Evolutionary conservation across 352 stramenopile genomes (phyloP), one percentile per base, ranked within the genome.

Genomic region (Thraustochytrium sp.): DNA sequence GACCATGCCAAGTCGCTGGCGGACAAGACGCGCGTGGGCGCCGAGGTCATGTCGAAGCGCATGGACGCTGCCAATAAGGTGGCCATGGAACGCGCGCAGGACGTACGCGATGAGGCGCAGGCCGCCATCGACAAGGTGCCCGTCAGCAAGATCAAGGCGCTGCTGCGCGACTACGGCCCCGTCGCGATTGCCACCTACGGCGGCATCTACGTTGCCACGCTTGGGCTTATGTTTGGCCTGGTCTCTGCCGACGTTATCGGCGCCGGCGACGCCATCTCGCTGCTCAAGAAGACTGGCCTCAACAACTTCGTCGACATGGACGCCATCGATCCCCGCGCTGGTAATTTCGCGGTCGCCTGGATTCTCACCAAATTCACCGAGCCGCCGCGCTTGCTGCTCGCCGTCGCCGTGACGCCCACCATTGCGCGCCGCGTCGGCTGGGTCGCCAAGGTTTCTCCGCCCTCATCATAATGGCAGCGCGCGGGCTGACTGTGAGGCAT

Each of bases 311-410:
- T 80, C 8, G 68, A 80, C 68, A 80, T 72, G 44, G 31, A 46
- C n/a, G 13, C 40, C 18, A 53, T 80, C 23, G 46, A 42, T n/a
- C 68, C 68, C 21, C 31, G 40, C 2, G 37, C 37, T 16, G 68
- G 68, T 11, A 80, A 85, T 26, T 85, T 85, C 51, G 75, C 82
- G 26, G 29, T 59, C 31, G 82, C 82, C 4, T 85, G 82, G 82
- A 59, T 85, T 21, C 75, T 85, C 48, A 85, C 72, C 56, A 85
- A 85, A 26, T 85, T 82, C 40, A 85, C 82, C 34, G 82, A 85
- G 61, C 82, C 82, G 8, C 5, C 46, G 8, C 68, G 82, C 11
- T 29, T 85, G 11, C 3, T 85, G 9, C 9, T 55, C 4, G 62
- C 72, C 29, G 48, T 85, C 23, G 48, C 16, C 26, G 51, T 76